These are phyloP conservation scores for Cadophora malorum DNA, from an alignment of 2,329 filamentous ascomycete species.

Conservation along the genomic window DNA sequence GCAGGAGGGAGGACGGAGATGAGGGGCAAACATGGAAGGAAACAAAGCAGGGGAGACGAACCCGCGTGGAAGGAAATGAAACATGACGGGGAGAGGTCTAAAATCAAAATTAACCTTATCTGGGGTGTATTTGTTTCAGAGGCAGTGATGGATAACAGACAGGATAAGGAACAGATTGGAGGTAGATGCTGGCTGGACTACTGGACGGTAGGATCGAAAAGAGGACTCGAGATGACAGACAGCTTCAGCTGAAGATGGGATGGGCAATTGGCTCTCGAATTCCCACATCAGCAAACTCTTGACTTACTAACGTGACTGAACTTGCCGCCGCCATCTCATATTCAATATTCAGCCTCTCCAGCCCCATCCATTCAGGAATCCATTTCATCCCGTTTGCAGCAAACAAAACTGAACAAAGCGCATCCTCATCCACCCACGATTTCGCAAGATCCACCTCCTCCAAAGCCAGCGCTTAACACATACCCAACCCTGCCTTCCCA, in stretches of 20 bases:
- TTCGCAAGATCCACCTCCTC: not conserved
- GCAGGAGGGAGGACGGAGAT: not conserved
- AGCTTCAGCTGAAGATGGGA: not conserved
- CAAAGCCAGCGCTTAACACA: slow-evolving; percentile 17
- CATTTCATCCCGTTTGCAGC: not conserved
- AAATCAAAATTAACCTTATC: slow-evolving; percentile 6
- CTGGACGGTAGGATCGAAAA: not conserved
- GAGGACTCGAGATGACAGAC: not conserved
- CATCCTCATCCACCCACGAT: slow-evolving; percentile 1
- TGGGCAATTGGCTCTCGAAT: not conserved
- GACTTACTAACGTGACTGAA: not conserved
- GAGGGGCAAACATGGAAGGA: not conserved
- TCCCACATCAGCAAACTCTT: slow-evolving; percentile 7
- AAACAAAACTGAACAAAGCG: not conserved
- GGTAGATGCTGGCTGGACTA: not conserved
- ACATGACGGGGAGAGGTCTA: slow-evolving; percentile 8
- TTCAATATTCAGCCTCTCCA: not conserved
- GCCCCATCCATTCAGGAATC: not conserved
- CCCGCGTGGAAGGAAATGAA: slow-evolving; percentile 17
- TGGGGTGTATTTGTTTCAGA: slow-evolving; percentile 3
- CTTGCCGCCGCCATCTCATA: not conserved
- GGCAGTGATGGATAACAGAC: not conserved
- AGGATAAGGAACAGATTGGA: not conserved
- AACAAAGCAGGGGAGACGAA: not conserved
- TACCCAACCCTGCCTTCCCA: not conserved